Percentiles rank a stretch among this genome's conserved stretches.
Evolutionary conservation across 768 basidiomycete genomes (phyloP).

Genomic region (Mrakia hoshinonis): DNA sequence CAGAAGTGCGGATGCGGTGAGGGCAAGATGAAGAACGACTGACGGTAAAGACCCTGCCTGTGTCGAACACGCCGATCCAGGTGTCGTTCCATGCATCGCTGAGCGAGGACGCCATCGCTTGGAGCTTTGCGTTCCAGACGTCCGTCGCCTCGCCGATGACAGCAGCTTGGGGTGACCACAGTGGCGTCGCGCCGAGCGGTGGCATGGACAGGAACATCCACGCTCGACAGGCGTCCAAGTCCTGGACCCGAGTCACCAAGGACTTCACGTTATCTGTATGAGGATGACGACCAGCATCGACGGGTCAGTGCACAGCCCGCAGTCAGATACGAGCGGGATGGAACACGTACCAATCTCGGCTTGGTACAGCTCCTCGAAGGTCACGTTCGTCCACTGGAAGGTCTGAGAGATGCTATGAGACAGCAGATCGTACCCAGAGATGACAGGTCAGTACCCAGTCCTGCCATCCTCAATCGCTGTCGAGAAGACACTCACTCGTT

Average conservation of each 20-base stretch:
- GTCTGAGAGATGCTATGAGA: neutral
- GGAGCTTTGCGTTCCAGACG: neutral
- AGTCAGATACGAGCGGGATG: neutral
- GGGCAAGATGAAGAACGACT: no score
- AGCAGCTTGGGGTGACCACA: neutral
- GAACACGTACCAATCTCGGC: neutral
- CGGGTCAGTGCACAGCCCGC: no score
- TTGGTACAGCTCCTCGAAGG: neutral
- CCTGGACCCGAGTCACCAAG: neutral
- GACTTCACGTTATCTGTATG: neutral
- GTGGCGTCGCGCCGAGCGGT: neutral
- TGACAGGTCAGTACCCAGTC: no score
- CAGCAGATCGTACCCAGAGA: no score
- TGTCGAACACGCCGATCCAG: neutral
- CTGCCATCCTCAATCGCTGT: no score
- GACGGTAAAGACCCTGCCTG: neutral
- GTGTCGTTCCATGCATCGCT: neutral
- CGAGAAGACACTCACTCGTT: slow-evolving; percentile 8
- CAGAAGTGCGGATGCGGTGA: no score
- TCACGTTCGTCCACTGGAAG: neutral
- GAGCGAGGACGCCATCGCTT: neutral
- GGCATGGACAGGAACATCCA: neutral
- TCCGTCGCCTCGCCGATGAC: neutral
- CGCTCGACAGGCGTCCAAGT: neutral
- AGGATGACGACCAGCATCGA: neutral